Percentiles rank a stretch among this genome's conserved stretches.
Conservation (phyloP, 2,329 filamentous ascomycete species). For the Gaeumannomyces sp. region DNA sequence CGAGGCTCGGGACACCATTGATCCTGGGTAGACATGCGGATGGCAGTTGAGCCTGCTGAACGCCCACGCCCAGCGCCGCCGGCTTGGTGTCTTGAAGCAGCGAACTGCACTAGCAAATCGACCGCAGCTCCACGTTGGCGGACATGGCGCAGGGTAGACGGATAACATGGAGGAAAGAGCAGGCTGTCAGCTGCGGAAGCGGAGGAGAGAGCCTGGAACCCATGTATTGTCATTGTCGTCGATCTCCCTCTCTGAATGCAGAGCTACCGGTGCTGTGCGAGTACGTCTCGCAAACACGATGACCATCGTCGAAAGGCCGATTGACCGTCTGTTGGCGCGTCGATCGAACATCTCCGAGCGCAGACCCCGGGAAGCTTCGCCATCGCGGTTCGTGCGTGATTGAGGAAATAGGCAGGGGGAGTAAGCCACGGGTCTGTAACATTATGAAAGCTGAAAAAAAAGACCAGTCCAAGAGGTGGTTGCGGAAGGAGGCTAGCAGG, state of each 20-base stretch:
- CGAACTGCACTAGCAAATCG: neutral
- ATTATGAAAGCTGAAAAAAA: neutral
- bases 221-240: neutral
- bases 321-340: too few relatives aligned
- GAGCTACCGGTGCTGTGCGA: too few relatives aligned
- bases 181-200: neutral
- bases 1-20: neutral
- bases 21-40: neutral
- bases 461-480: neutral
- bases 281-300: too few relatives aligned
- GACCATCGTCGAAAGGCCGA: too few relatives aligned
- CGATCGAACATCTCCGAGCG: too few relatives aligned
- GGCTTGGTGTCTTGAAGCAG: neutral
- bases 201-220: neutral
- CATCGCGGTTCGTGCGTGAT: neutral
- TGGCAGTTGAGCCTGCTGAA: neutral
- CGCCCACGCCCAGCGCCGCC: too few relatives aligned
- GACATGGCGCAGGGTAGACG: neutral
- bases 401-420: neutral
- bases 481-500: neutral
- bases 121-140: neutral
- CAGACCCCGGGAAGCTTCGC: neutral
- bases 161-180: neutral
- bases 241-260: neutral
- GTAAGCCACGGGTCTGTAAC: too few relatives aligned